A percentile compares a stretch with the other conserved stretches of the same genome.
Evolutionary conservation across 805 yeast genomes (phyloP).

Genomic region (Ogataea angusta): DNA sequence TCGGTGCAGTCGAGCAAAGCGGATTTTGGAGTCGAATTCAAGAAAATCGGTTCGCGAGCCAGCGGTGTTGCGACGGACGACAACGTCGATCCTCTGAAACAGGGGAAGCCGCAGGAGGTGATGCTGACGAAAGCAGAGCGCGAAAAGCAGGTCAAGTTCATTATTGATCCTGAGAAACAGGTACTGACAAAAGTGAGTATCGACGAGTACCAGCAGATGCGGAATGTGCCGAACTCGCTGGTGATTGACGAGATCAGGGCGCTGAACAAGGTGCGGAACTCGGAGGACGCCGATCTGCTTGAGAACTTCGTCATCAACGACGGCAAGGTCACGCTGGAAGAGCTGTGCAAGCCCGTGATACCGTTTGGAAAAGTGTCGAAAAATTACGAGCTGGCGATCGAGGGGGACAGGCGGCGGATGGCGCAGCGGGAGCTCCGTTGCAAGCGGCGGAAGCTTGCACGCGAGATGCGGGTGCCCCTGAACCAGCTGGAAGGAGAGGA

Average conservation of each 20-base stretch:
- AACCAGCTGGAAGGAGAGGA: conserved; percentile 25
- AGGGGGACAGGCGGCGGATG: conserved; percentile 42
- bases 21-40: conserved; percentile 2
- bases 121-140: conserved; percentile 21
- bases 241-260: conserved; percentile 19
- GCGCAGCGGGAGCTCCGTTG: conserved; percentile 35
- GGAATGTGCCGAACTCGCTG: conserved; percentile 7
- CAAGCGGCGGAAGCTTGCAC: conserved; percentile 43
- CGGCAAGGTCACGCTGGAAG: conserved; percentile 58
- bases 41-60: conserved; percentile 2
- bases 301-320: conserved; percentile 47
- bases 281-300: conserved; percentile 39
- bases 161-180: conserved; percentile 17
- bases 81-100: conserved; percentile 5
- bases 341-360: conserved; percentile 62
- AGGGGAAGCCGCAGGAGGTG: conserved; percentile 4
- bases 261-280: conserved; percentile 35
- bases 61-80: background rate
- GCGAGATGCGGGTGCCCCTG: conserved; percentile 35
- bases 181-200: conserved; percentile 20
- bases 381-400: conserved; percentile 52
- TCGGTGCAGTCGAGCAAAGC: conserved; percentile 2
- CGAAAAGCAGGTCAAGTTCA: conserved; percentile 16
- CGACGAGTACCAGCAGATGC: conserved; percentile 20
- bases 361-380: conserved; percentile 66